Base-by-base conservation (phyloP, 345 rosid genomes). In the Iberis pinnata region DNA sequence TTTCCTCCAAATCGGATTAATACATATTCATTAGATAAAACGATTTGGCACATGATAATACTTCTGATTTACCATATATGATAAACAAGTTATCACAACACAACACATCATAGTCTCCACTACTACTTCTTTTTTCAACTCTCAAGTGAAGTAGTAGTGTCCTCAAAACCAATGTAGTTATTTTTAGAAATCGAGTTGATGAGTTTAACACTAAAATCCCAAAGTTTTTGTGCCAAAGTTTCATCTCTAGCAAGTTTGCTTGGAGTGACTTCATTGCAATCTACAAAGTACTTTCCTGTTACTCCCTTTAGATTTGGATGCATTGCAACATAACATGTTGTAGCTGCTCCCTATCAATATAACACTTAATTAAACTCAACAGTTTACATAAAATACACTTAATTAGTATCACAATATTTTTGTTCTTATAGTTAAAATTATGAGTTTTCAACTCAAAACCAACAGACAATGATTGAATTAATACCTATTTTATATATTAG, bases 331-430 rank as follows among this genome's bases (percentile, higher is more conserved):
- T 84, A 84, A 76, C 96, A 90, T 18, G 89, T 78, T 18, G 98
- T 88, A 20, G 93, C 95, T 31, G 98, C 98, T 49, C 98, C 98
- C 93, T 90, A 17, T n/a, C n/a, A n/a, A n/a, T n/a, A n/a, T n/a
- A n/a, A n/a, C n/a, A n/a, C n/a, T n/a, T n/a, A n/a, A n/a, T n/a
- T n/a, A n/a, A n/a, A n/a, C n/a, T n/a, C n/a, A n/a, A n/a, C n/a
- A n/a, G n/a, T n/a, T n/a, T n/a, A n/a, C n/a, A n/a, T n/a, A n/a
- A n/a, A n/a, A n/a, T n/a, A n/a, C n/a, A n/a, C n/a, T n/a, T n/a
- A n/a, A n/a, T n/a, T n/a, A n/a, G n/a, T n/a, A n/a, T n/a, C n/a
- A n/a, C n/a, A n/a, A n/a, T n/a, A n/a, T n/a, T n/a, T n/a, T n/a
- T n/a, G n/a, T n/a, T n/a, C n/a, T n/a, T n/a, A n/a, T n/a, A n/a